phyloP scores from a whole-genome alignment of 1,284 basidiomycete species.

The Neolentinus lepideus region DNA sequence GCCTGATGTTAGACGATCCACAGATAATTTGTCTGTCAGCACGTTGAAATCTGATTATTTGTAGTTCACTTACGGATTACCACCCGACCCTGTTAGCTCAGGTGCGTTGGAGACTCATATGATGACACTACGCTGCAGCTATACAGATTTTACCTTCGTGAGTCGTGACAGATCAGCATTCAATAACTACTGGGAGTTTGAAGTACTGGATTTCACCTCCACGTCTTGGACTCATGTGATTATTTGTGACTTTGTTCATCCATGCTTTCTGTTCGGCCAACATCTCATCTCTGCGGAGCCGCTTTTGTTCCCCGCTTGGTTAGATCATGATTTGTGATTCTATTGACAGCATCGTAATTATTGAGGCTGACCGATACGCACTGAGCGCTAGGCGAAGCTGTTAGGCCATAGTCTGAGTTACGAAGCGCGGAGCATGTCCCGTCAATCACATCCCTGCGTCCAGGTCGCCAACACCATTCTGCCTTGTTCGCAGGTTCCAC shows the following conservation, averaged over 20 bases:
- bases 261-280: background rate
- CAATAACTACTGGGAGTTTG: no score
- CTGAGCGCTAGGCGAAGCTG: no score
- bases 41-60: no score
- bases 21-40: background rate
- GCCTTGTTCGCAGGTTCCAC: background rate
- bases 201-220: no score
- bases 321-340: conserved; percentile 9
- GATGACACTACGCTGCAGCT: no score
- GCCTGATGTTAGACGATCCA: background rate
- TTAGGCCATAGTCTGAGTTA: no score
- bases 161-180: no score
- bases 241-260: background rate
- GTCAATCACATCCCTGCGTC: background rate
- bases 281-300: background rate
- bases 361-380: no score
- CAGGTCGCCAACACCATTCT: background rate
- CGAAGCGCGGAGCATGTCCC: background rate
- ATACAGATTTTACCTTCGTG: no score
- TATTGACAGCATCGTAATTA: background rate
- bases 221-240: background rate
- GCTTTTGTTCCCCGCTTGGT: background rate
- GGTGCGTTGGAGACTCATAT: no score
- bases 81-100: no score
- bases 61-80: no score